Base-by-base conservation (phyloP, 1,139 yeast species). In the Magnusiomyces ingens region DNA sequence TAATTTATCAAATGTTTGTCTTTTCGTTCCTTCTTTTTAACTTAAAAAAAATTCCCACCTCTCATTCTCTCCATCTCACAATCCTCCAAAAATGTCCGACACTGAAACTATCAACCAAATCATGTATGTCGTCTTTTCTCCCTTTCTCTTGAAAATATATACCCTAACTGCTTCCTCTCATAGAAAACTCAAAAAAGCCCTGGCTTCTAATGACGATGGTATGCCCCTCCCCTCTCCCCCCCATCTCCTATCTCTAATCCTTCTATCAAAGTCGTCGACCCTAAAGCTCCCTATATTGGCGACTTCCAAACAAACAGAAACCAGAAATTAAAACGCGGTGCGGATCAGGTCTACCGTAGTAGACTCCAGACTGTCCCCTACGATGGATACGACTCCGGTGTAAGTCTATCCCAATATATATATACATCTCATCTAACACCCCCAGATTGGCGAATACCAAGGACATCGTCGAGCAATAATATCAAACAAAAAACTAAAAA, bases 321-420 rank as follows among this genome's bases (percentile, higher is more conserved):
- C 12, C 76, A 78, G 59, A 84, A 84, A 64, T 69, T 82, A 44
- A 75, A 78, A 51, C 74, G 75, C 44, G 76, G 76, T 1, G 72
- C 82, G 4, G 70, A 73, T 15, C 59, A 60, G 29, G 60, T 75
- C 65, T 51, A 75, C 60, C 69, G 67, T 66, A 67, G 70, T 67
- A 62, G 69, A 65, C 62, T 67, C 61, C 55, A 69, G 61, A 45
- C 75, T 65, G 67, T 71, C 62, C 52, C 71, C 62, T 52, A 61
- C 55, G 64, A 63, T 40, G 64, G 65, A 26, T 61, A 65, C 43
- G 67, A 64, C 8, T 59, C 69, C 11, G 61, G 65, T 53, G 63
- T 70, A 51, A 6, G 59, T 32, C 4, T 32, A 4, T 3, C 12
- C 2, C 36, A 11, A 13, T 15, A n/a, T 13, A 13, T n/a, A 13